Percentiles rank a stretch among this genome's conserved stretches.
phyloP scores from a whole-genome alignment of 768 basidiomycete species.

The Suillus hirtellus region DNA sequence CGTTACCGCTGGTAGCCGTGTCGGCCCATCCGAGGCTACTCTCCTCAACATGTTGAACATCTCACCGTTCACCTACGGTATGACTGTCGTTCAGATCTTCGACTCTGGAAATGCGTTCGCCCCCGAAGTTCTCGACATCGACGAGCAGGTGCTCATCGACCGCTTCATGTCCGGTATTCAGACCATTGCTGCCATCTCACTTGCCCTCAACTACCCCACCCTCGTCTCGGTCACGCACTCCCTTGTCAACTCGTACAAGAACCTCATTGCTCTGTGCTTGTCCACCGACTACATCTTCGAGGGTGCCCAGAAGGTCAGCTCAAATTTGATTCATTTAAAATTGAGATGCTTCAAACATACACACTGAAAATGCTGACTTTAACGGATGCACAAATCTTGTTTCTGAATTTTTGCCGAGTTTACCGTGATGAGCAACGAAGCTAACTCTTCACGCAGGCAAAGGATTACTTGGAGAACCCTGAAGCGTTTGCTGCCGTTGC shows the following conservation, averaged over 20 bases:
- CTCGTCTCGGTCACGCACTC: constrained; percentile 92
- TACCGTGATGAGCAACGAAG: constrained; percentile 10
- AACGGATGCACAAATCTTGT: constrained; percentile 37
- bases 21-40: constrained; percentile 96
- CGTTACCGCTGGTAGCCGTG: constrained; percentile 88
- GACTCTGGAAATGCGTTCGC: constrained; percentile 92
- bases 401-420: constrained; percentile 29
- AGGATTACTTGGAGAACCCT: constrained; percentile 96
- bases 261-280: constrained; percentile 85
- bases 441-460: constrained; percentile 55
- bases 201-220: constrained; percentile 96
- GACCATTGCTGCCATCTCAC: constrained; percentile 93
- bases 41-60: constrained; percentile 99
- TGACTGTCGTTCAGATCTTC: constrained; percentile 97
- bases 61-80: constrained; percentile 99
- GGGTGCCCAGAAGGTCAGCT: constrained; percentile 84
- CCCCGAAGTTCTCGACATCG: constrained; percentile 88
- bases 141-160: constrained; percentile 87
- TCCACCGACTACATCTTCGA: constrained; percentile 95
- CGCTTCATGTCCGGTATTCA: constrained; percentile 93
- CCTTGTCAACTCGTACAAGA: constrained; percentile 99
- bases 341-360: constrained; percentile 34
- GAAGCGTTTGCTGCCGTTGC: constrained; percentile 93
- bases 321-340: constrained; percentile 10
- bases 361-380: constrained; percentile 90